These are phyloP conservation scores for Penicillium steckii DNA, from an alignment of 495 filamentous ascomycete genomes.

Conservation along the genomic window DNA sequence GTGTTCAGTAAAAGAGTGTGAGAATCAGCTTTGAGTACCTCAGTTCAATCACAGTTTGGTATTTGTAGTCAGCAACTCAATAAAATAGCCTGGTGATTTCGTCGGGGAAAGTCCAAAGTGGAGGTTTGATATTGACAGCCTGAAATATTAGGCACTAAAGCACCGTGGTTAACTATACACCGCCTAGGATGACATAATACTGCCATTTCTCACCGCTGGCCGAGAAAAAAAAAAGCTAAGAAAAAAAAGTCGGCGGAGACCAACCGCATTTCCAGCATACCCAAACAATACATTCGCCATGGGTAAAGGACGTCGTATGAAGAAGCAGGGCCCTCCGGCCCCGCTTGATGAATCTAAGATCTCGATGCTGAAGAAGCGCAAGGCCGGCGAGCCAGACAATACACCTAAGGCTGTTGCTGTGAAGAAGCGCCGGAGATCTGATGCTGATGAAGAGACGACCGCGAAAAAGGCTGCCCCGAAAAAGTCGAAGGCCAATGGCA, in stretches of 20 bases:
- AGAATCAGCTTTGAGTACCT: background rate
- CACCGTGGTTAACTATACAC: conserved; percentile 20
- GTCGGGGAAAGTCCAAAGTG: background rate
- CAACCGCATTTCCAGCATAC: conserved; percentile 14
- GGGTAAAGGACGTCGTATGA: conserved; percentile 89
- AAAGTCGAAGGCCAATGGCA: conserved; percentile 46
- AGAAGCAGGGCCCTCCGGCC: conserved; percentile 88
- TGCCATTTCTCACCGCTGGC: conserved; percentile 35
- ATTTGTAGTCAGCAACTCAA: background rate
- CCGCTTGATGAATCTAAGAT: conserved; percentile 78
- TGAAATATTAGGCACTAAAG: conserved; percentile 1
- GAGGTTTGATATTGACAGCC: conserved; percentile 3
- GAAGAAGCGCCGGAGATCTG: conserved; percentile 68
- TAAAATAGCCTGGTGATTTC: too few relatives aligned
- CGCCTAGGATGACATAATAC: conserved; percentile 28
- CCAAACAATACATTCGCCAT: conserved; percentile 51
- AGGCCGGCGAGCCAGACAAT: conserved; percentile 56
- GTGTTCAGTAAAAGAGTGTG: background rate
- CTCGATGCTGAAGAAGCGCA: conserved; percentile 71
- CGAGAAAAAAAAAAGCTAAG: conserved; percentile 31
- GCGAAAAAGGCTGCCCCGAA: conserved; percentile 36
- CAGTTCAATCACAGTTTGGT: too few relatives aligned
- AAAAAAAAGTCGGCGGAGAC: conserved; percentile 25
- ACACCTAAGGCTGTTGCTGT: conserved; percentile 39
- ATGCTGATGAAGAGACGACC: conserved; percentile 36